Conservation (phyloP, 139 green algal species). For the Chlorella ohadii region DNA sequence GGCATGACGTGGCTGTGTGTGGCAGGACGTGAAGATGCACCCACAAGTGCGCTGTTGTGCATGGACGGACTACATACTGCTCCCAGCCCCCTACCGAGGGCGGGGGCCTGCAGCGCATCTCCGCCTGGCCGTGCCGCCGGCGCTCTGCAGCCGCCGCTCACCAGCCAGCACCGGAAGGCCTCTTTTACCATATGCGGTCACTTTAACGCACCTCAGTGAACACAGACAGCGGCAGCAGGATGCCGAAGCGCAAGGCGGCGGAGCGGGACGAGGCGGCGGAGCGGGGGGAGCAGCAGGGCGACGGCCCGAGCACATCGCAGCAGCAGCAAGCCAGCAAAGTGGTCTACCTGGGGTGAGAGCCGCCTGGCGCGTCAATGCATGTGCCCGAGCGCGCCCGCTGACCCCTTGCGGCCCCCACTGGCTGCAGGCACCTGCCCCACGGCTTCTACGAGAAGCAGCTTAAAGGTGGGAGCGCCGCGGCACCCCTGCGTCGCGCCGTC, state of each 20-base stretch:
- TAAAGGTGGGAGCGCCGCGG: constrained; percentile 62
- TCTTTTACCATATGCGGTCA: too few relatives aligned
- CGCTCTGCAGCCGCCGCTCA: too few relatives aligned
- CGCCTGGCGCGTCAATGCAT: not conserved
- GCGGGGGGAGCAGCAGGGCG: not conserved
- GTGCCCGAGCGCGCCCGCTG: not conserved
- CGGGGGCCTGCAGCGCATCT: too few relatives aligned
- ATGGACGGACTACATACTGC: too few relatives aligned
- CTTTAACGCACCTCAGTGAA: too few relatives aligned
- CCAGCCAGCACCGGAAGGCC: too few relatives aligned
- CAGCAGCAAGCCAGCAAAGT: constrained; percentile 43
- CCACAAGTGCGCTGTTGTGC: too few relatives aligned
- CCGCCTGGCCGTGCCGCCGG: too few relatives aligned
- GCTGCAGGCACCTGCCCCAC: constrained; percentile 87
- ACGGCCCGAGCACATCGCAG: constrained; percentile 26
- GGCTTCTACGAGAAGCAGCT: constrained; percentile 93
- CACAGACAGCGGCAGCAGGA: not conserved
- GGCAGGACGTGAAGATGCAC: too few relatives aligned
- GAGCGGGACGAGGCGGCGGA: not conserved
- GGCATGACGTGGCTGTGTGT: too few relatives aligned
- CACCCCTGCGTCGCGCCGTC: not conserved
- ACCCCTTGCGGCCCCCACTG: not conserved
- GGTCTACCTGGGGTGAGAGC: constrained; percentile 65
- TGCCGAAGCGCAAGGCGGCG: not conserved
- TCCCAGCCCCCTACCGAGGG: too few relatives aligned